Evolutionary conservation across 495 filamentous ascomycete genomes (phyloP).

Genomic region (Cairneyella variabilis): DNA sequence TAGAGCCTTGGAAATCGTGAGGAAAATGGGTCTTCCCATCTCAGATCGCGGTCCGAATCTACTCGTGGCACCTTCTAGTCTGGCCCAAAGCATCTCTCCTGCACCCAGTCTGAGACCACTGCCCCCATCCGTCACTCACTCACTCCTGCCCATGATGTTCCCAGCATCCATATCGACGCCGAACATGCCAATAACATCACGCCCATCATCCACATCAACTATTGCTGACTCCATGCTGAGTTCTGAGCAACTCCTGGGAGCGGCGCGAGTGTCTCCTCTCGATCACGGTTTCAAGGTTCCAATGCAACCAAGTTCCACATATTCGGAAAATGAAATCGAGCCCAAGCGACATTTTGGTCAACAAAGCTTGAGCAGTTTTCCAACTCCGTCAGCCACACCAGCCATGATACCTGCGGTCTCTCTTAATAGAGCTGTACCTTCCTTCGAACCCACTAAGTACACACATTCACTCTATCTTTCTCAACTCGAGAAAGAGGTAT

Average conservation of each 20-base stretch:
- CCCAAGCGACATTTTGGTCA: not conserved
- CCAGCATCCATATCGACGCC: not conserved
- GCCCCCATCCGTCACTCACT: not conserved
- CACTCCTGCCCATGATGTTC: not conserved
- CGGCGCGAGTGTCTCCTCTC: too few relatives aligned
- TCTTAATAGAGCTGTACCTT: not conserved
- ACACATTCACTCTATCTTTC: not conserved
- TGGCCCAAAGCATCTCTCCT: not conserved
- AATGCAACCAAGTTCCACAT: not conserved
- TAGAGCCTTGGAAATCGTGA: conserved; percentile 27
- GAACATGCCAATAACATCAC: too few relatives aligned
- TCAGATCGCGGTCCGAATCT: not conserved
- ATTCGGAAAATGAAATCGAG: conserved; percentile 2
- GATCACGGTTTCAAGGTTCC: conserved; percentile 21
- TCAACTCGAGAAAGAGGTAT: conserved; percentile 14
- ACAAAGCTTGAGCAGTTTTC: not conserved
- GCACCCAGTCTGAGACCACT: not conserved
- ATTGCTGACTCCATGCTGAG: too few relatives aligned
- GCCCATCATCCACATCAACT: too few relatives aligned
- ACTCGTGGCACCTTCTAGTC: too few relatives aligned
- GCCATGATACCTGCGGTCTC: too few relatives aligned
- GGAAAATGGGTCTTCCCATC: conserved; percentile 29
- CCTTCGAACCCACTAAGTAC: not conserved
- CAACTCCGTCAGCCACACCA: too few relatives aligned
- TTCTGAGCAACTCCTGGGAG: too few relatives aligned